Conservation (phyloP, 129 eudicot species). For the Lactuca sativa region DNA sequence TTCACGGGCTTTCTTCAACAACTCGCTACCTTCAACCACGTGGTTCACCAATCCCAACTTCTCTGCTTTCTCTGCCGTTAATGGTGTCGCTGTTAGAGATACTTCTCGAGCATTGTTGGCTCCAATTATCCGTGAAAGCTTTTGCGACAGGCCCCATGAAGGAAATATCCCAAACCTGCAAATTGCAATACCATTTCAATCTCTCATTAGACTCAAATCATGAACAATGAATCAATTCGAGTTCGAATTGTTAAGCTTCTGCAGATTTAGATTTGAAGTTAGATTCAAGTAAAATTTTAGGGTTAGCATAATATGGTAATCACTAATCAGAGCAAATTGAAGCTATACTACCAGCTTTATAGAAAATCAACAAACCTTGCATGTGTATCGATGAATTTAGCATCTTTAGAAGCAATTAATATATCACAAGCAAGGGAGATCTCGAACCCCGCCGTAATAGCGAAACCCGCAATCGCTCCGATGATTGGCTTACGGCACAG, state of each 20-base stretch:
- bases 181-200: not conserved
- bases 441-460: slow-evolving; percentile 97
- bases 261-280: not conserved
- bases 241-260: not conserved
- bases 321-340: not conserved
- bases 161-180: slow-evolving; percentile 97
- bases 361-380: slow-evolving; percentile 52
- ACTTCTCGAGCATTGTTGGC: slow-evolving; percentile 88
- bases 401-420: slow-evolving; percentile 73
- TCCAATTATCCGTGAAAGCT: slow-evolving; percentile 94
- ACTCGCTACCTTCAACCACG: slow-evolving; percentile 70
- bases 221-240: slow-evolving; percentile 1
- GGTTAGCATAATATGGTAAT: too few relatives aligned
- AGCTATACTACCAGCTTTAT: not conserved
- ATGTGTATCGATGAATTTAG: slow-evolving; percentile 93
- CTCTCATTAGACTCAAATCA: not conserved
- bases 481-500: slow-evolving; percentile 76
- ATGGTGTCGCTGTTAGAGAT: slow-evolving; percentile 71
- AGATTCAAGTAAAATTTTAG: not conserved
- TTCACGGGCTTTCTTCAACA: slow-evolving; percentile 77
- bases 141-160: slow-evolving; percentile 99
- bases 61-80: slow-evolving; percentile 84
- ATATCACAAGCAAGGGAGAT: slow-evolving; percentile 90
- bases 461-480: slow-evolving; percentile 87
- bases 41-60: slow-evolving; percentile 91